Evolutionary conservation across 2,329 filamentous ascomycete genomes (phyloP), one percentile per base, ranked within the genome.

Genomic region (Fusarium equiseti): DNA sequence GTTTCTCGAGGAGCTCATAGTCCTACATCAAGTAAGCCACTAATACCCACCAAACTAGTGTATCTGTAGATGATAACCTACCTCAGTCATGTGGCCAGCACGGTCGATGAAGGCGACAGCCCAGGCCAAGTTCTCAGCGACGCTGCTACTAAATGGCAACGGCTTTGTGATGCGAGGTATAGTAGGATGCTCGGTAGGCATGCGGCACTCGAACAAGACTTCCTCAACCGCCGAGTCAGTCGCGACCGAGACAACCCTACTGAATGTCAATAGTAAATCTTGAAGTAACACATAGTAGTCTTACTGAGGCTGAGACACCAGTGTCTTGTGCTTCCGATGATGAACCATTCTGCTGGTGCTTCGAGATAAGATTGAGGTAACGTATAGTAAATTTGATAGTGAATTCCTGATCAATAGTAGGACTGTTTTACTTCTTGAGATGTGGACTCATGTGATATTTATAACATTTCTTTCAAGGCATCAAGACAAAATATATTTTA

Each of bases 31-130:
- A 3, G 24, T 35, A 5, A 31, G n/a, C 3, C 0, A 16, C 27
- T 22, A 5, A 3, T 38, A 3, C 5, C 5, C 5, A 20, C 2
- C 1, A 3, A 8, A 16, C 7, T 29, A 2, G 9, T 42, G 7
- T 27, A 15, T 15, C 16, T 42, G 5, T 2, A 5, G 5, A 27
- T 4, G 4, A 29, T 20, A 38, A 2, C 51, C 16, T 55, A 45
- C 49, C 29, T 59, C 24, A 7, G 31, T 54, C 9, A 55, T 1
- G 10, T 59, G 22, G 1, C 38, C 29, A 4, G 29, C 49, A 8
- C 40, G 57, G 5, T 59, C 49, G 22, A 59, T 59, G 24, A 59
- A 59, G 12, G 57, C 57, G n/a, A 40, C 10, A 27, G 50, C 57
- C 57, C 50, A 46, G 20, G 57, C 50, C 24, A 56, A 24, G 5